Base-by-base conservation (phyloP, 345 rosid genomes). In the Camelina sativa region DNA sequence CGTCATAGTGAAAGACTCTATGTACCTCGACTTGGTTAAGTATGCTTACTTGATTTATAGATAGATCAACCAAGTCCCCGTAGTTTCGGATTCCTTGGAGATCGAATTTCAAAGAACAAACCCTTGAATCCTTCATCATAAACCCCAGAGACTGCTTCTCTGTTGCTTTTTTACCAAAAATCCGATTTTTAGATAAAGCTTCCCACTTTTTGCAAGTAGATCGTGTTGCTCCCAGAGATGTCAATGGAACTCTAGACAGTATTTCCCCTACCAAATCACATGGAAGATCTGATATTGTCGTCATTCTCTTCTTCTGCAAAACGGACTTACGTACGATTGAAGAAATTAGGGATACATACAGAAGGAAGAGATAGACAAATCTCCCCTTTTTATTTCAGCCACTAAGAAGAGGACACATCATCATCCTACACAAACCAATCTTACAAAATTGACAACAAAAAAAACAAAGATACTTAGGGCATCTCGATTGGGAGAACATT, bases 141-240 rank as follows among this genome's bases (percentile, higher is more conserved):
- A 60, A 60, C 25, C 65, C 65, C 2, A 37, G 2, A 38, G 37
- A 60, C 46, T 60, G 65, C 15, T 60, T 37, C 65, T 10, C 11
- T 37, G n/a, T 28, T 37, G 44, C 46, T 19, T 15, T 11, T 17
- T 17, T 19, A 60, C 46, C 65, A 11, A 60, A 5, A 19, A 60
- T 8, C 11, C n/a, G 19, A 6, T n/a, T n/a, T n/a, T 57, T 32
- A 9, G 62, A 57, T n/a, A n/a, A 57, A 32, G 6, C 11, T 38
- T 57, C 4, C 62, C 62, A 57, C 41, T 3, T 32, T 57, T 32
- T 57, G 41, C 62, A 57, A 57, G 62, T 57, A 16, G 11, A 57
- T 57, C 62, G 62, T 4, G 8, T 10, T 32, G 28, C 7, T 3
- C 19, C 16, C 7, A 57, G 22, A 32, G 62, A 57, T 30, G 41